Evolutionary conservation across 352 stramenopile genomes (phyloP), one percentile per base, ranked within the genome.

Genomic region (Globisporangium emineosum): DNA sequence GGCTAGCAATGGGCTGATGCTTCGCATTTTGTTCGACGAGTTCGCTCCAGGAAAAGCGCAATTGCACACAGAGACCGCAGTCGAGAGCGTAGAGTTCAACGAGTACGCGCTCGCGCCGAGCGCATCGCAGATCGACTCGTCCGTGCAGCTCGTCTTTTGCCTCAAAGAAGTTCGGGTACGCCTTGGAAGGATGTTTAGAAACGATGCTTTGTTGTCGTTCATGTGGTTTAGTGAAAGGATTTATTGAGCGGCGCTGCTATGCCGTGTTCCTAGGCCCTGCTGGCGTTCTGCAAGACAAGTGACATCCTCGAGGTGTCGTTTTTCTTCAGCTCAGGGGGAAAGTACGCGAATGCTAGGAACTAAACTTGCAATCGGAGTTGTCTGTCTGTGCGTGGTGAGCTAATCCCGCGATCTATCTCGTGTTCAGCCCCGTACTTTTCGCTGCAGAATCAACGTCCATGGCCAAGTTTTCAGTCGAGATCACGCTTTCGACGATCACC

Each of bases 401-500:
- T 37, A 32, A 56, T n/a, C n/a, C 10, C 25, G 5, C 13, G 8
- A 6, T 6, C 45, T 19, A 4, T 33, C 21, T 23, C 35, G 15
- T 55, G 0, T 3, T 60, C 42, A 93, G 87, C 33, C 87, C 87
- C 12, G 81, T 95, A 30, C 59, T 93, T 13, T 84, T 93, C 50
- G 73, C 73, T 13, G 81, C 87, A 3, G 80, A 95, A 55, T 92
- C 84, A 27, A 88, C 84, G 27, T 77, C 83, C 8, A 67, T 83
- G 60, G 81, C 83, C 32, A 89, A 85, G 63, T 84, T 91, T 42
- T 73, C 72, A n/a, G 70, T 90, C 27, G 83, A 95, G 68, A 71
- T 93, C 62, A 92, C 82, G n/a, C 71, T 95, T 13, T 93, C 87
- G 17, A 95, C 87, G 0, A 73, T 93, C 47, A 88, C 83, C n/a